Evolutionary conservation across 2,329 filamentous ascomycete genomes (phyloP).

Genomic region (Alternaria sp.): DNA sequence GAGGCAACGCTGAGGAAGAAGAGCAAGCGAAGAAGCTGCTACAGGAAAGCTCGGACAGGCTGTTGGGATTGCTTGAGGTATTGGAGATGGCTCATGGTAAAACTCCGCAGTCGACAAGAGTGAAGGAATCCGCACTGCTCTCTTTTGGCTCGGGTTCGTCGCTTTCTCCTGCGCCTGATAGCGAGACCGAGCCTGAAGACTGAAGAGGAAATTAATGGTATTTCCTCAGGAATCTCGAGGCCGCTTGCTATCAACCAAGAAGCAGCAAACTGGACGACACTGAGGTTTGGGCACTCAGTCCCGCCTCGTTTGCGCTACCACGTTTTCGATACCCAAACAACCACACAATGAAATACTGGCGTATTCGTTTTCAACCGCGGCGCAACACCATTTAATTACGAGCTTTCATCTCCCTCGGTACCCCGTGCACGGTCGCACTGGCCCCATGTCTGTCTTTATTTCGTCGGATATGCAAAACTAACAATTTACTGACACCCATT

Average conservation of each 20-base stretch:
- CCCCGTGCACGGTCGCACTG: not conserved
- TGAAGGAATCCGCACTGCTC: conserved; percentile 6
- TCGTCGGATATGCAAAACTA: not conserved
- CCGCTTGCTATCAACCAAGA: not conserved
- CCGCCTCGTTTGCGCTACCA: not conserved
- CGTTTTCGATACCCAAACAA: not conserved
- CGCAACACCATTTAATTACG: not conserved
- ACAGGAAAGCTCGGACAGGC: conserved; percentile 41
- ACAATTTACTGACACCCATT: not conserved
- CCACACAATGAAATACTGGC: not conserved
- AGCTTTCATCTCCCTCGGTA: not conserved
- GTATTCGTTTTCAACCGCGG: not conserved
- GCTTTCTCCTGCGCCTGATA: conserved; percentile 33
- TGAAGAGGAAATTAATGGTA: not conserved
- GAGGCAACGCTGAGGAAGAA: conserved; percentile 45
- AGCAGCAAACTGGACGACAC: not conserved
- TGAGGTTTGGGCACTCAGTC: not conserved
- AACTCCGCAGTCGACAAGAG: conserved; percentile 11
- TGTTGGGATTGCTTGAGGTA: conserved; percentile 44
- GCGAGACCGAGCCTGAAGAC: conserved; percentile 20
- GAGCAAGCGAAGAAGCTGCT: conserved; percentile 44
- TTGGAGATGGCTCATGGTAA: conserved; percentile 30
- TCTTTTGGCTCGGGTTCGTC: conserved; percentile 30
- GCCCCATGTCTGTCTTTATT: not conserved
- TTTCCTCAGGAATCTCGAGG: not conserved